Evolutionary conservation across 345 rosid genomes (phyloP), one percentile per base, ranked within the genome.

Genomic region (Sonneratia caseolaris): DNA sequence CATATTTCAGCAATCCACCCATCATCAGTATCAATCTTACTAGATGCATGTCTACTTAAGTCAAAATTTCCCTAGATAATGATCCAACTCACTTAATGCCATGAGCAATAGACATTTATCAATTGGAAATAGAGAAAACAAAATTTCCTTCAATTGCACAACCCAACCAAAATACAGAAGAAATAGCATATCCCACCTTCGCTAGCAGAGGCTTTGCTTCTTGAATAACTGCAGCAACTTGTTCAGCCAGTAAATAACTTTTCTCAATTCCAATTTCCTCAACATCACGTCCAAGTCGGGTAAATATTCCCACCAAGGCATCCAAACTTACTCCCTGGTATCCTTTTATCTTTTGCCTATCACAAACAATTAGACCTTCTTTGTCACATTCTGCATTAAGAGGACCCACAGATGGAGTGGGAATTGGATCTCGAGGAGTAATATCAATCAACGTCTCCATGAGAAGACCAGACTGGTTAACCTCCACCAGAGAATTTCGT

Each of bases 381-480:
- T 82, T 86, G 67, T 76, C 80, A 76, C 99, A 96, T 62, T 86
- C 93, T 47, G 87, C 71, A 72, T 91, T 86, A 65, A 88, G 85
- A 68, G 99, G 99, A 68, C 97, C 89, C 11, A 85, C 84, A 0
- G 89, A 83, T 61, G 97, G 98, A 32, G 82, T 80, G 42, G 98
- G 98, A 78, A 96, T 88, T 53, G 98, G 99, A 79, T 91, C 71
- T 71, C 81, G 84, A 4, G 99, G 99, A 1, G 94, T 92, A 69
- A 96, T 89, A 70, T 96, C 98, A 36, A 96, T 92, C 84, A 96
- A 15, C 62, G 99, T 92, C 79, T 96, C 98, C 98, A 92, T 92
- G 19, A 92, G 84, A 76, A 96, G 97, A 78, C 99, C 99, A 53
- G 99, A 96, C 80, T 91, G 99, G 81, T 96, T 96, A 79, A 96